Evolutionary conservation across 805 yeast species (phyloP), one percentile per base, ranked within the genome.

Genomic region (Metschnikowia cerradonensis): DNA sequence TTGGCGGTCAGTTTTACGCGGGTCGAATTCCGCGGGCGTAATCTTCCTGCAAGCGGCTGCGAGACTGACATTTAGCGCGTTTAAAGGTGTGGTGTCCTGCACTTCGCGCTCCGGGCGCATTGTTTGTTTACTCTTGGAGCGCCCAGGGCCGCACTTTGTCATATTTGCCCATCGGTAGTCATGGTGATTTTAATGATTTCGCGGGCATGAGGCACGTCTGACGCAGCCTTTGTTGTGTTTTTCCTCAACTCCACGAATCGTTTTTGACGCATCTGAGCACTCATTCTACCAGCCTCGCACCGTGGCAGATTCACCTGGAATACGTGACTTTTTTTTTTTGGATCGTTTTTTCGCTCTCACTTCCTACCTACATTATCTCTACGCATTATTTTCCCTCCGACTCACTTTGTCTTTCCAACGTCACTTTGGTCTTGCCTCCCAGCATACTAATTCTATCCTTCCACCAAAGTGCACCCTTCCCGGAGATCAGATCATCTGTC

Each of bases 311-410:
- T 20, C 19, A 6, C 45, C 43, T 40, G 34, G 32, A 41, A 42
- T 33, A 42, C 45, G 45, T 42, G 45, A 38, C 37, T 42, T 42
- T 43, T 43, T 43, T 43, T 34, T 43, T 40, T 23, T 40, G n/a
- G 20, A 36, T 36, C 47, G 40, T 35, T 44, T 44, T 30, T 26
- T 44, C 46, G 39, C 39, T 35, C 40, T 23, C 47, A 4, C 11
- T 34, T 44, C 19, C 40, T 43, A 33, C 6, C 23, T 23, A 22
- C 47, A 23, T 41, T 23, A 36, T 34, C 47, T 23, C 15, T 33
- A 23, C 38, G 38, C 40, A 23, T 34, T 44, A 6, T 17, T 23
- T 35, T 35, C 34, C 40, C 23, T 22, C 36, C 13, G n/a, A 43
- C 22, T 41, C 34, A 44, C 40, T 26, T 20, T 35, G 34, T 35